Percentiles rank a stretch among this genome's conserved stretches.
Conservation (phyloP, 495 filamentous ascomycete genomes). For the Cladorrhinum samala region DNA sequence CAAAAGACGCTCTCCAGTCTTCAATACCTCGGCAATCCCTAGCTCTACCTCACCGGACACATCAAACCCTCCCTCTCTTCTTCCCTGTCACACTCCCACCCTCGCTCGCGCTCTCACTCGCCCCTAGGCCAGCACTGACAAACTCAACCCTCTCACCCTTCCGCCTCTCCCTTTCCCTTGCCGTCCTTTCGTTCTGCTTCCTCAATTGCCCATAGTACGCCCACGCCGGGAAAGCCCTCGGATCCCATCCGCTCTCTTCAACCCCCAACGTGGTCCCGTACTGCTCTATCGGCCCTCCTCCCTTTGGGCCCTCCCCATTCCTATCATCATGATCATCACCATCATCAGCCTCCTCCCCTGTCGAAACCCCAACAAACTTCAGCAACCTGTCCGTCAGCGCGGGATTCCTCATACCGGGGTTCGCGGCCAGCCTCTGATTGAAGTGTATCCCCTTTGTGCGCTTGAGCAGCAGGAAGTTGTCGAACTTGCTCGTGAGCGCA, state of each 20-base stretch:
- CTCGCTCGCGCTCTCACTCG: constrained; percentile 34
- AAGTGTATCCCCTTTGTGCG: constrained; percentile 76
- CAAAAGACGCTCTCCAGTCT: too few species aligned
- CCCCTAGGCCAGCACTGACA: constrained; percentile 39
- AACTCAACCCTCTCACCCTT: constrained; percentile 67
- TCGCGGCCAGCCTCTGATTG: constrained; percentile 71
- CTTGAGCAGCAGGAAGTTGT: constrained; percentile 79
- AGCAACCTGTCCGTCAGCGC: constrained; percentile 72
- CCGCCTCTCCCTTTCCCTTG: constrained; percentile 51
- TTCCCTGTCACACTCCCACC: constrained; percentile 36
- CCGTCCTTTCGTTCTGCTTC: constrained; percentile 55
- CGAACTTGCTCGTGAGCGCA: constrained; percentile 63
- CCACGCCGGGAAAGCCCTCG: constrained; percentile 56
- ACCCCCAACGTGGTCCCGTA: constrained; percentile 70
- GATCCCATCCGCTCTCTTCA: constrained; percentile 64
- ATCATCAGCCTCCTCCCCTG: not conserved
- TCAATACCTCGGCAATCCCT: too few species aligned
- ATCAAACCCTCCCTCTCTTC: constrained; percentile 45
- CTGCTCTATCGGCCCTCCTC: constrained; percentile 51
- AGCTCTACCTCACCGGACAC: too few species aligned
- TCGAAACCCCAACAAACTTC: constrained; percentile 67
- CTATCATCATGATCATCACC: not conserved
- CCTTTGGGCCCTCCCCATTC: constrained; percentile 1
- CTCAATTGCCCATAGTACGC: constrained; percentile 70
- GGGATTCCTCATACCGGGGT: constrained; percentile 72